Conservation (phyloP, 306 rosid genomes). For the Corylus heterophylla region DNA sequence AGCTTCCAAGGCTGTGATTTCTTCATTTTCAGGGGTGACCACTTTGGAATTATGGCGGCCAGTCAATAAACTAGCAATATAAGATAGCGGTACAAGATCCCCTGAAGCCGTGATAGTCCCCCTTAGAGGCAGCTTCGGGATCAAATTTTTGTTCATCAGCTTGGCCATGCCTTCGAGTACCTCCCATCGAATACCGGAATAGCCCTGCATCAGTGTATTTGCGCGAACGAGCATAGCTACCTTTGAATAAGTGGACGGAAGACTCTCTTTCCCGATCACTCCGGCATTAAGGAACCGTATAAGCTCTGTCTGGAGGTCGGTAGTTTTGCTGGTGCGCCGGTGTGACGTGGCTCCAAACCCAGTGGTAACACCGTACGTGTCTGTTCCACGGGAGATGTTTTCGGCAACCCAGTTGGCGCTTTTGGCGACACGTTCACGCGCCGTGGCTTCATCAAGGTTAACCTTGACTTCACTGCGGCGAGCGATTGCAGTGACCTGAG, state of each 20-base stretch:
- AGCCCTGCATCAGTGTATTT: constrained; percentile 44
- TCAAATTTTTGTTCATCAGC: constrained; percentile 37
- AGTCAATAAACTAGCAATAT: constrained; percentile 37
- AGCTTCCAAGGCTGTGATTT: constrained; percentile 32
- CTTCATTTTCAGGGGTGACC: constrained; percentile 16
- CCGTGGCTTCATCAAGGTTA: constrained; percentile 18
- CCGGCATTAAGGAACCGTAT: constrained; percentile 42
- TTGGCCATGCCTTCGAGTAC: constrained; percentile 32
- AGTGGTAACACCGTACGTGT: constrained; percentile 40
- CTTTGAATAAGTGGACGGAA: constrained; percentile 30
- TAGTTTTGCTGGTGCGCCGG: constrained; percentile 28
- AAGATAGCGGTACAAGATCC: constrained; percentile 42
- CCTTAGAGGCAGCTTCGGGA: constrained; percentile 35
- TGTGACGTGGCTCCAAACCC: constrained; percentile 44
- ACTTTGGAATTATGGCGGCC: constrained; percentile 42
- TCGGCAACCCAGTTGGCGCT: constrained; percentile 44
- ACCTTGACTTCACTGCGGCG: constrained; percentile 33
- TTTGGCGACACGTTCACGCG: constrained; percentile 31
- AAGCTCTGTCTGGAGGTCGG: constrained; percentile 41
- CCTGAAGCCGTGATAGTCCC: constrained; percentile 46
- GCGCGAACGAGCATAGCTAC: constrained; percentile 39
- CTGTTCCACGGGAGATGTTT: constrained; percentile 29
- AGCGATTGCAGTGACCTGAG: constrained; percentile 33
- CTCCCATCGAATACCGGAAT: constrained; percentile 39
- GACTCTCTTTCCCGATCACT: constrained; percentile 30